Evolutionary conservation across 2,329 filamentous ascomycete species (phyloP).

Genomic region (Colletotrichum sp.): DNA sequence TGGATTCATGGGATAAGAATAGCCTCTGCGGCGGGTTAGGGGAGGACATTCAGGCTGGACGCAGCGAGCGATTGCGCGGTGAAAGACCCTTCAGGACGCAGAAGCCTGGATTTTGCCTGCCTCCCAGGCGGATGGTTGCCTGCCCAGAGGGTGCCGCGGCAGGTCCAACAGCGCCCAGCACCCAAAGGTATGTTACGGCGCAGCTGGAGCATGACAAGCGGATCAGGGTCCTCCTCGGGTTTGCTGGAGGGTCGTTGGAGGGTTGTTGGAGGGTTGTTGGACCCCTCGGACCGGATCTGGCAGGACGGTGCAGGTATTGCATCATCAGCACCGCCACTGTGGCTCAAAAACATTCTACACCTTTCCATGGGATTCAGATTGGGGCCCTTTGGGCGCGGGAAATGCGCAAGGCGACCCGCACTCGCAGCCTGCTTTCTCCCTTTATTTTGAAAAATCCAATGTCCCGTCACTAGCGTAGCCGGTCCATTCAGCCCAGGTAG

Average conservation of each 20-base stretch:
- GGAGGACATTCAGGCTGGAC: background rate
- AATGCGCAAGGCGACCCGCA: constrained; percentile 23
- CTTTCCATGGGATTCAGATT: constrained; percentile 23
- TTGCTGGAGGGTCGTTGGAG: background rate
- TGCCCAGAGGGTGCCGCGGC: background rate
- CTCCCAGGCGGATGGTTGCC: background rate
- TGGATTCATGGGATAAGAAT: background rate
- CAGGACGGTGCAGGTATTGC: constrained; percentile 7
- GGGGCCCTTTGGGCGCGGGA: constrained; percentile 12
- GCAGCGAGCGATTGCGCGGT: background rate
- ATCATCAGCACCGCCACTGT: constrained; percentile 24
- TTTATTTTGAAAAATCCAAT: constrained; percentile 24
- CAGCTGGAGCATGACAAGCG: background rate
- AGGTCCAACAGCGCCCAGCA: background rate
- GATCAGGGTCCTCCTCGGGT: constrained; percentile 10
- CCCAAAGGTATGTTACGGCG: background rate
- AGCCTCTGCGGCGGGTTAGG: background rate
- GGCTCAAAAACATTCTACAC: constrained; percentile 24
- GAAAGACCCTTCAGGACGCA: background rate
- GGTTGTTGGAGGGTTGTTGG: background rate
- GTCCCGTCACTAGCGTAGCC: constrained; percentile 9
- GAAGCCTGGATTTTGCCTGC: background rate
- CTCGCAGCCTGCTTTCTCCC: constrained; percentile 19
- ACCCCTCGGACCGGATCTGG: constrained; percentile 9
- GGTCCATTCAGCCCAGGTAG: constrained; percentile 15